Evolutionary conservation across 2,329 filamentous ascomycete species (phyloP).

Genomic region (Proliferodiscus dingleyae): DNA sequence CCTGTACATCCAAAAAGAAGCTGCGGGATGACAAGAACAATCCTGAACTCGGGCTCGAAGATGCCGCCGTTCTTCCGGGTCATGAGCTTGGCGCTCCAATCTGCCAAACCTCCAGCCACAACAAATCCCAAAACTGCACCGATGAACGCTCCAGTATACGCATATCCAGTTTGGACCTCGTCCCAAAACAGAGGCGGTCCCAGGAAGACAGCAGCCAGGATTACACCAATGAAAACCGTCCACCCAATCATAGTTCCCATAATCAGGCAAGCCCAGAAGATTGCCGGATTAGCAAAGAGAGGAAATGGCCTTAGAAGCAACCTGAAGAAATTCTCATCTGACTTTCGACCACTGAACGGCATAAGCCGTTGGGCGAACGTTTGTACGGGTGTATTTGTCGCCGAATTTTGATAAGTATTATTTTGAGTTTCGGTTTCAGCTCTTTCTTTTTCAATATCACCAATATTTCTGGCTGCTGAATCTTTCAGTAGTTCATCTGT

Average conservation of each 20-base stretch:
- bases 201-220: slow-evolving; percentile 77
- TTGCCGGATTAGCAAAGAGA: slow-evolving; percentile 77
- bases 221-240: slow-evolving; percentile 87
- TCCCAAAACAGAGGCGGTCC: slow-evolving; percentile 77
- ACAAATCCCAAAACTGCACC: slow-evolving; percentile 75
- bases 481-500: slow-evolving; percentile 12
- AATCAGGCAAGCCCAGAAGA: slow-evolving; percentile 73
- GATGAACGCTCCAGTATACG: slow-evolving; percentile 80
- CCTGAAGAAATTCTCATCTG: slow-evolving; percentile 66
- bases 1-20: slow-evolving; percentile 72
- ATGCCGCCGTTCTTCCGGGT: slow-evolving; percentile 72
- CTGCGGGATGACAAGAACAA: slow-evolving; percentile 78
- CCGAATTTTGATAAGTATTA: not conserved
- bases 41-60: slow-evolving; percentile 88
- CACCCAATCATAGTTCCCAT: slow-evolving; percentile 91
- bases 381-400: slow-evolving; percentile 37
- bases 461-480: not conserved
- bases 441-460: not conserved
- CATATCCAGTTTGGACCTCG: slow-evolving; percentile 77
- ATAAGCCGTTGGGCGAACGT: slow-evolving; percentile 57
- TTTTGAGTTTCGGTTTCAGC: not conserved
- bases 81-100: slow-evolving; percentile 65
- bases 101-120: slow-evolving; percentile 68
- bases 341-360: slow-evolving; percentile 78
- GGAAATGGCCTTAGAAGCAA: slow-evolving; percentile 71